Evolutionary conservation across 2,329 filamentous ascomycete species (phyloP).

Genomic region (Neofusicoccum cordaticola): DNA sequence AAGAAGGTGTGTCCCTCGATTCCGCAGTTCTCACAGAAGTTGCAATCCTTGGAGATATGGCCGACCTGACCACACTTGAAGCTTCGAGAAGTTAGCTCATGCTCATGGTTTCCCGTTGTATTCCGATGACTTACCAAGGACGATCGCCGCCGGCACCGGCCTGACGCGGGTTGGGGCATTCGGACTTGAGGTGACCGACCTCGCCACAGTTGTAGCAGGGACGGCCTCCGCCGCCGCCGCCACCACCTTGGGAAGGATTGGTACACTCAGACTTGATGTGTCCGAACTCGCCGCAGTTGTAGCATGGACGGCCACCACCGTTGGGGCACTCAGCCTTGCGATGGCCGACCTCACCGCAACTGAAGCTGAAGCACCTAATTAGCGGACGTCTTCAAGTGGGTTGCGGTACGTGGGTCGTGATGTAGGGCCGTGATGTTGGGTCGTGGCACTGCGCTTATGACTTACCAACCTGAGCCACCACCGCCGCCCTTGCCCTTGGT

Average conservation of each 20-base stretch:
- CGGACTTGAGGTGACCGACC: constrained; percentile 27
- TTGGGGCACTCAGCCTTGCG: constrained; percentile 1
- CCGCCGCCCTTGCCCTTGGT: not conserved
- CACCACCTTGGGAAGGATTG: constrained; percentile 19
- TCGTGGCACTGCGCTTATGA: not conserved
- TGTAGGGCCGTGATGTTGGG: not conserved
- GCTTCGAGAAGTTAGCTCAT: not conserved
- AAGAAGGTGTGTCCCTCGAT: constrained; percentile 57
- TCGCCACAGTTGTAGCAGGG: constrained; percentile 27
- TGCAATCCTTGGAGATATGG: constrained; percentile 28
- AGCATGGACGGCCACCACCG: constrained; percentile 1
- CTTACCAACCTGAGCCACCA: constrained; percentile 15
- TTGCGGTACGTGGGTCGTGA: no score
- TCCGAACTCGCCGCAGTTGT: constrained; percentile 26
- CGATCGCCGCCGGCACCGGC: constrained; percentile 20
- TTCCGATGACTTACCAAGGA: not conserved
- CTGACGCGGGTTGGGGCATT: constrained; percentile 28
- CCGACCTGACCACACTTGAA: constrained; percentile 27
- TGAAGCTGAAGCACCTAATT: constrained; percentile 2
- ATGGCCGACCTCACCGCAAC: constrained; percentile 29
- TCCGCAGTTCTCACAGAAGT: constrained; percentile 60
- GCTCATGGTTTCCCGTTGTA: not conserved
- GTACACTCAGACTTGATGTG: constrained; percentile 30
- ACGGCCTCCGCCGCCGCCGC: constrained; percentile 21
- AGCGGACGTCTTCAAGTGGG: not conserved